phyloP scores from a whole-genome alignment of 441 rosid species.

The Syzygium syzygioides region DNA sequence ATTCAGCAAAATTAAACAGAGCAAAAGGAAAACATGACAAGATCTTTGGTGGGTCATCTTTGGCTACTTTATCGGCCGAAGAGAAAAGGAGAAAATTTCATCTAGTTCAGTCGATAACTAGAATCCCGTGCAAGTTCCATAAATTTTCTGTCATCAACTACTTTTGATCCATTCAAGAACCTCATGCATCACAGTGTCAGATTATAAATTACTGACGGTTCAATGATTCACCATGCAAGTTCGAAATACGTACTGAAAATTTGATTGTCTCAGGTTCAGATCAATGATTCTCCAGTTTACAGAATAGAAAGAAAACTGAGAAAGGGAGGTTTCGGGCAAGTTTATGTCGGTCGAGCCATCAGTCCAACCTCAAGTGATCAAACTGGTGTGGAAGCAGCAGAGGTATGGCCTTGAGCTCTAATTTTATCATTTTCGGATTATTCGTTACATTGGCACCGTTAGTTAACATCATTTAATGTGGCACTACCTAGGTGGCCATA shows the following conservation, averaged over 20 bases:
- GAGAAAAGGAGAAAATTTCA: background rate
- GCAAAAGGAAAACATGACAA: background rate
- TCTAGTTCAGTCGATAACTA: background rate
- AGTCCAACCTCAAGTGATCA: constrained; percentile 18
- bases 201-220: background rate
- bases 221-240: background rate
- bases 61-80: background rate
- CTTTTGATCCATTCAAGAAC: background rate
- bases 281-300: constrained; percentile 61
- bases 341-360: constrained; percentile 46
- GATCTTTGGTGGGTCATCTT: background rate
- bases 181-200: background rate
- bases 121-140: background rate
- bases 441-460: background rate
- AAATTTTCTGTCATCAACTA: background rate
- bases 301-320: constrained; percentile 51
- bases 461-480: background rate
- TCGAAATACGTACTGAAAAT: background rate
- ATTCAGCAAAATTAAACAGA: background rate
- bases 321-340: constrained; percentile 71
- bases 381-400: background rate
- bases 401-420: background rate
- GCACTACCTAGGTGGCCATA: constrained; percentile 31
- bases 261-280: constrained; percentile 41
- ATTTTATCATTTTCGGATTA: background rate